Conservation (phyloP, 176 grass and related monocot species). For the Hyparrhenia diplandra region DNA sequence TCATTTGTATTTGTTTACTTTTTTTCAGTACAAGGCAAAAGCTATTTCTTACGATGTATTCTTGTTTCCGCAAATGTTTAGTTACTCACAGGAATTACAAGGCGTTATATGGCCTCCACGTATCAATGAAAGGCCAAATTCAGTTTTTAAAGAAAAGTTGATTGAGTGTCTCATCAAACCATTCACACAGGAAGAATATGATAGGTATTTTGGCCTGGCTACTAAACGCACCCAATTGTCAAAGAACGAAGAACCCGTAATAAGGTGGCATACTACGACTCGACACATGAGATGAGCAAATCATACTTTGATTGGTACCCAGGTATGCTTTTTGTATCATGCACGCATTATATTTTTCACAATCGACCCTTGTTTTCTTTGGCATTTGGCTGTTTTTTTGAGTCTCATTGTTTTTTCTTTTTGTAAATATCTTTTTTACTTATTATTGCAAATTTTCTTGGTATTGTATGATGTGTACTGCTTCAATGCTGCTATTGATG, state of each 20-base stretch:
- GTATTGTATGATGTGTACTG: neutral
- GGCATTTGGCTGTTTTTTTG: neutral
- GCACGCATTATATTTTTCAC: neutral
- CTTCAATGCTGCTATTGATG: neutral
- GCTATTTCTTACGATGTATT: neutral
- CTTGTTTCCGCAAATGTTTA: conserved; percentile 17
- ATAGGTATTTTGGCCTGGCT: conserved; percentile 25
- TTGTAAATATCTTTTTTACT: conserved; percentile 1
- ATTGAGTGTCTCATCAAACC: conserved; percentile 45
- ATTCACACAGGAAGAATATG: conserved; percentile 50
- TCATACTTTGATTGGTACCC: conserved; percentile 70
- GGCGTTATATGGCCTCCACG: conserved; percentile 46
- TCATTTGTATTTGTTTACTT: neutral
- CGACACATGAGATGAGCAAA: conserved; percentile 27
- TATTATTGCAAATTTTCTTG: neutral
- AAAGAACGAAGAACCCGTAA: conserved; percentile 40
- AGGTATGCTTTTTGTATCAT: conserved; percentile 41
- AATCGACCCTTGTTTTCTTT: conserved; percentile 20
- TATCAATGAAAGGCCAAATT: conserved; percentile 42
- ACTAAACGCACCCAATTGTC: conserved; percentile 12
- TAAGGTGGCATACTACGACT: conserved; percentile 4
- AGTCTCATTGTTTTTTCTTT: neutral
- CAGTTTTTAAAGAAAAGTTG: conserved; percentile 54
- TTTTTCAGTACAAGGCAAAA: neutral
- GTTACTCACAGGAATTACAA: conserved; percentile 7